Conservation (phyloP, 371 early-diverging fungal species). For the Syncephalastrum contaminatum region DNA sequence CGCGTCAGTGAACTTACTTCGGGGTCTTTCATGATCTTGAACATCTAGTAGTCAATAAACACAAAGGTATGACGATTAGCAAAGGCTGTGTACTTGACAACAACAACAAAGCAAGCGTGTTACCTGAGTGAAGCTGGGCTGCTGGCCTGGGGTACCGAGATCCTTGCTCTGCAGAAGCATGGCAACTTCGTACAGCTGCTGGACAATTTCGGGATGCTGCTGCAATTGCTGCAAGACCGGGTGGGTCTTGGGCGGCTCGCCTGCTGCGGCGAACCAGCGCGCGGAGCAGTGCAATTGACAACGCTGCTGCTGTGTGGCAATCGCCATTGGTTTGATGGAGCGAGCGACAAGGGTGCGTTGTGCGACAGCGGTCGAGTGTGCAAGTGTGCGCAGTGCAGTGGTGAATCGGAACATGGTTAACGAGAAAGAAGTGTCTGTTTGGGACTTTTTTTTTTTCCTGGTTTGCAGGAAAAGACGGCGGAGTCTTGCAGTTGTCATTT, state of each 20-base stretch:
- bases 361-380: no score
- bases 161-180: constrained; percentile 33
- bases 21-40: constrained; percentile 46
- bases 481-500: no score
- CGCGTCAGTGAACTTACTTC: constrained; percentile 20
- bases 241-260: constrained; percentile 11
- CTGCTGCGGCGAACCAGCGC: no score
- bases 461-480: no score
- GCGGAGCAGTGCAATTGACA: no score
- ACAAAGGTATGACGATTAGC: background rate
- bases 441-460: no score
- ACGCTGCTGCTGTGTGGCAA: no score
- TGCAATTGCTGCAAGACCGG: constrained; percentile 36
- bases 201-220: constrained; percentile 36
- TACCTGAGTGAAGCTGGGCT: constrained; percentile 37
- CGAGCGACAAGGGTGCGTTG: no score
- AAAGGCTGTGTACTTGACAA: background rate
- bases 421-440: no score
- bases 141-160: constrained; percentile 27
- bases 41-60: constrained; percentile 8
- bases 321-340: no score
- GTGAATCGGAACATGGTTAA: no score
- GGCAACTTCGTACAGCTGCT: constrained; percentile 37
- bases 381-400: no score
- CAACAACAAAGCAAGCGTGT: background rate